Conservation (phyloP, 1,139 yeast genomes). For the Saccharomyces pastorianus region DNA sequence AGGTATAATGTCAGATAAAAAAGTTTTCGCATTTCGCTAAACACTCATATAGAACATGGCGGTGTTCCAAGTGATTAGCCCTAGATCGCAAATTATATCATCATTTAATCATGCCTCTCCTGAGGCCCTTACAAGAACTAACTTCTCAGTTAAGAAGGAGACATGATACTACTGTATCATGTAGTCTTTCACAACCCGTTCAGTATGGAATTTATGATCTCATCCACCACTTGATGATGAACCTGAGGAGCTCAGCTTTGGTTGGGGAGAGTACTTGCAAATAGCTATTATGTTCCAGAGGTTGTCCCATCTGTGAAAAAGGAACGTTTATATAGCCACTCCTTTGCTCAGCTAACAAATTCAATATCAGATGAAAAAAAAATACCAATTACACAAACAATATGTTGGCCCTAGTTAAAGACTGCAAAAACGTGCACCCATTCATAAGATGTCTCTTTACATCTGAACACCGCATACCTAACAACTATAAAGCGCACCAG, state of each 20-base stretch:
- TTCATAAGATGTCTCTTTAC: not conserved
- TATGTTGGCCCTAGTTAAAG: too few relatives aligned
- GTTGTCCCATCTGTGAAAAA: too few relatives aligned
- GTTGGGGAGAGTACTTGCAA: too few relatives aligned
- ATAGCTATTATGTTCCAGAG: too few relatives aligned
- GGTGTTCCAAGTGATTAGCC: conserved; percentile 34
- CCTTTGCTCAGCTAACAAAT: too few relatives aligned
- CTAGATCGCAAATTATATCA: conserved; percentile 67
- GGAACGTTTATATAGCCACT: too few relatives aligned
- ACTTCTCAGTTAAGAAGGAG: conserved; percentile 1
- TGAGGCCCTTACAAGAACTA: not conserved
- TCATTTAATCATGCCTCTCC: conserved; percentile 27
- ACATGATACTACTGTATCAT: not conserved
- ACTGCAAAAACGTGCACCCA: not conserved
- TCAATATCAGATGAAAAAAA: too few relatives aligned
- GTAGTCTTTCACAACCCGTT: not conserved
- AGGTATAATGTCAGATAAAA: conserved; percentile 20
- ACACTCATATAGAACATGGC: conserved; percentile 41
- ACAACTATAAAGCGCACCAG: too few relatives aligned
- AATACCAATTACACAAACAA: too few relatives aligned
- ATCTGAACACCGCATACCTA: not conserved
- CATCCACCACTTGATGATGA: too few relatives aligned
- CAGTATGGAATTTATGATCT: too few relatives aligned
- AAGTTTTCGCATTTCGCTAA: conserved; percentile 36
- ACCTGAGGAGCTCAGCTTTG: too few relatives aligned